These are phyloP conservation scores for Microsporum audouinii DNA, from an alignment of 2,329 filamentous ascomycete species.

Conservation along the genomic window DNA sequence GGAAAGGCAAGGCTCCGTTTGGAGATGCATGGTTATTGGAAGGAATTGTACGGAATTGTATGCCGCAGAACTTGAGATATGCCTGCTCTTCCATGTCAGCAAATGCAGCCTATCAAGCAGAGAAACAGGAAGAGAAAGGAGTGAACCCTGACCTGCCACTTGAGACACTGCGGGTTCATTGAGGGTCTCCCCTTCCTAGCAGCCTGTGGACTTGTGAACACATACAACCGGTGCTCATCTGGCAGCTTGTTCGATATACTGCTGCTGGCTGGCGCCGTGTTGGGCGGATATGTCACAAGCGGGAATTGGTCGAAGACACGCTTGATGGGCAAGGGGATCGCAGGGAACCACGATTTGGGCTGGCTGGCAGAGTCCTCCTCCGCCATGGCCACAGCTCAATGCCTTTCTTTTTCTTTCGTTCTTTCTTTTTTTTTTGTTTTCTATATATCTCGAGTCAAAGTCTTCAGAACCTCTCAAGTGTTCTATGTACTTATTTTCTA, in stretches of 20 bases:
- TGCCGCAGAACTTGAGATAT: conserved; percentile 64
- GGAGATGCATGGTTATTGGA: conserved; percentile 93
- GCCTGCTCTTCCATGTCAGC: conserved; percentile 43
- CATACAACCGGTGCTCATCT: conserved; percentile 53
- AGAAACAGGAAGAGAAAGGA: background rate
- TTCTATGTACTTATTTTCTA: no score
- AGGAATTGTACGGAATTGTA: conserved; percentile 54
- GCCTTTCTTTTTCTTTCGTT: background rate
- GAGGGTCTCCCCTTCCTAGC: conserved; percentile 55
- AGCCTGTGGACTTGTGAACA: conserved; percentile 60
- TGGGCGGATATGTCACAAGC: conserved; percentile 60
- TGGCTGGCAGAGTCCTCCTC: conserved; percentile 13
- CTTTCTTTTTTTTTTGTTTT: background rate
- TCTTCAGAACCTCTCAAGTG: no score
- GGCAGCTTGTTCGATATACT: conserved; percentile 23
- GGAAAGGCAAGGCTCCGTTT: conserved; percentile 74
- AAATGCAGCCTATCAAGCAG: background rate
- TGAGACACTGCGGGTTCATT: conserved; percentile 85
- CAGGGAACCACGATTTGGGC: conserved; percentile 24
- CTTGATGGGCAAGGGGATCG: conserved; percentile 59
- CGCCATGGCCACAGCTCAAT: conserved; percentile 11
- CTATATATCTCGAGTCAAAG: background rate
- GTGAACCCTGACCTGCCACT: conserved; percentile 67
- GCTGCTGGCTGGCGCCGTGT: conserved; percentile 53
- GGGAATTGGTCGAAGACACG: conserved; percentile 77